Evolutionary conservation across 2,329 filamentous ascomycete genomes (phyloP).

Genomic region (Emmonsiellopsis sp.): DNA sequence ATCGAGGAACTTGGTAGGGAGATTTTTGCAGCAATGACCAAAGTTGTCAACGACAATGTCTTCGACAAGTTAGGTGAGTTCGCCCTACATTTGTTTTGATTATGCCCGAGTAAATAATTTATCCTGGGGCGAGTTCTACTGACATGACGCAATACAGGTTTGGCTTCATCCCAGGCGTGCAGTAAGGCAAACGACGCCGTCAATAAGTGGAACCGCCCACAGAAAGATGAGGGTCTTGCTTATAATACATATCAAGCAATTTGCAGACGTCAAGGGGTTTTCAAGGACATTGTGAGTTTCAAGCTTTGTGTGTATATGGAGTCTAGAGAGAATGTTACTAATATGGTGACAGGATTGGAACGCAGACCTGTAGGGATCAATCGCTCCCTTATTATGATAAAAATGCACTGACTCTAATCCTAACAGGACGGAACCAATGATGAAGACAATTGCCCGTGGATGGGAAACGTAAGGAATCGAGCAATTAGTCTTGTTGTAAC

Average conservation of each 20-base stretch:
- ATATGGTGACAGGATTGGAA: slow-evolving; percentile 7
- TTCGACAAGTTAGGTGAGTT: background rate
- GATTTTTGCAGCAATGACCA: background rate
- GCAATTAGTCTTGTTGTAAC: background rate
- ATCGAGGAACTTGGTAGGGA: background rate
- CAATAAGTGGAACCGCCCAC: slow-evolving; percentile 30
- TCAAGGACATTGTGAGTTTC: slow-evolving; percentile 27
- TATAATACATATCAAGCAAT: slow-evolving; percentile 51
- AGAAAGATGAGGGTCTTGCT: slow-evolving; percentile 35
- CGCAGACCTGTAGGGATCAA: slow-evolving; percentile 4
- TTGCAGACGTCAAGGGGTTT: slow-evolving; percentile 43
- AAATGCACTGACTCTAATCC: background rate
- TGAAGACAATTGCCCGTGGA: background rate
- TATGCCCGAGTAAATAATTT: background rate
- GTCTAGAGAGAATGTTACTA: background rate
- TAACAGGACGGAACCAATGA: slow-evolving; percentile 5
- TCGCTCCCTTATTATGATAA: background rate
- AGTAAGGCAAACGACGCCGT: slow-evolving; percentile 25
- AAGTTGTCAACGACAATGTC: background rate
- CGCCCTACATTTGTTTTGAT: no score
- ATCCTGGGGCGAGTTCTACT: background rate
- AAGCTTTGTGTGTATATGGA: slow-evolving; percentile 6
- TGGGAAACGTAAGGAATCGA: slow-evolving; percentile 9
- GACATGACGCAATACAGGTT: slow-evolving; percentile 1
- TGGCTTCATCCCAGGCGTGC: slow-evolving; percentile 13